These are phyloP conservation scores for Grigorovia yakushimaensis DNA, from an alignment of 805 yeast genomes.

Conservation along the genomic window DNA sequence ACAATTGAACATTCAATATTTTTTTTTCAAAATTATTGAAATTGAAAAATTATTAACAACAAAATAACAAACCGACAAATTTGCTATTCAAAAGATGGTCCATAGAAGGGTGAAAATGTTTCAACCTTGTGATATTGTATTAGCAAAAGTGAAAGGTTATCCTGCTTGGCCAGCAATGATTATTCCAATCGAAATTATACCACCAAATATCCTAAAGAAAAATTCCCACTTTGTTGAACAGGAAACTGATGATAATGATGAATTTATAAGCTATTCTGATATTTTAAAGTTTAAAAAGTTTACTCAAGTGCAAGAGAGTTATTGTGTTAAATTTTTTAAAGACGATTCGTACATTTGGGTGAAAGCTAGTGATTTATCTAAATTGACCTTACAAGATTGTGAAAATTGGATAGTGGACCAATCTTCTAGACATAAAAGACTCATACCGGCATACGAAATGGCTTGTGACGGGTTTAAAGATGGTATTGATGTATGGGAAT, in stretches of 20 bases:
- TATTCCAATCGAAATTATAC: slow-evolving; percentile 49
- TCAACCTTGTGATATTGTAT: slow-evolving; percentile 45
- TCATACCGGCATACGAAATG: slow-evolving; percentile 38
- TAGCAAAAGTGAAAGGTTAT: slow-evolving; percentile 78
- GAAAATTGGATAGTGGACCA: slow-evolving; percentile 22
- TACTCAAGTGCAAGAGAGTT: slow-evolving; percentile 10
- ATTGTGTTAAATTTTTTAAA: slow-evolving; percentile 28
- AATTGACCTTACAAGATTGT: slow-evolving; percentile 16
- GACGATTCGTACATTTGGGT: slow-evolving; percentile 30
- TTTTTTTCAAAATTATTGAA: no score
- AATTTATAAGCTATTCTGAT: slow-evolving; percentile 18
- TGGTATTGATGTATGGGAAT: slow-evolving; percentile 26
- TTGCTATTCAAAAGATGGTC: neutral
- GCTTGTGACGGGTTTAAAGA: slow-evolving; percentile 34
- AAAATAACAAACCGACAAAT: neutral
- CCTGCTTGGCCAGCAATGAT: slow-evolving; percentile 91
- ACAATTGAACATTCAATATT: slow-evolving; percentile 21
- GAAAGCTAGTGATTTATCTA: slow-evolving; percentile 17
- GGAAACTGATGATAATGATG: slow-evolving; percentile 7
- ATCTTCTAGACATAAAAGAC: slow-evolving; percentile 31
- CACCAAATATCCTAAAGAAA: slow-evolving; percentile 40
- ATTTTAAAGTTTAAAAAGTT: slow-evolving; percentile 20
- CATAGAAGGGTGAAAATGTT: neutral
- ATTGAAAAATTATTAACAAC: neutral
- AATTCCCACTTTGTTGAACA: slow-evolving; percentile 2